Conservation (phyloP, 495 filamentous ascomycete genomes). For the Penicillium odoratum region DNA sequence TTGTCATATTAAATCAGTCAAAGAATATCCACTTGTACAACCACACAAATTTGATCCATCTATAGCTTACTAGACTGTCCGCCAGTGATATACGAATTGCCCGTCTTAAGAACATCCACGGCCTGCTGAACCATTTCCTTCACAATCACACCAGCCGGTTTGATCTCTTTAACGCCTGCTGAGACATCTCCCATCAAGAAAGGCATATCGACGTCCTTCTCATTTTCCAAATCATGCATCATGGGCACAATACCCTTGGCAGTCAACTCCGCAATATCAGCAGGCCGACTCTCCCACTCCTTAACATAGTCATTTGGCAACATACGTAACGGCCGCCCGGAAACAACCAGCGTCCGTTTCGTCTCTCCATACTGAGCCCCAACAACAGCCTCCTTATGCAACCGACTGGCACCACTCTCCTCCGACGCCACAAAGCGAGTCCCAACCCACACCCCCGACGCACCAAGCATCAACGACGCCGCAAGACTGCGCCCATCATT, state of each 20-base stretch:
- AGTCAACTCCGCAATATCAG: slow-evolving; percentile 70
- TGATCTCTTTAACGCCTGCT: slow-evolving; percentile 67
- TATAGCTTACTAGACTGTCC: slow-evolving; percentile 38
- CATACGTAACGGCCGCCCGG: slow-evolving; percentile 76
- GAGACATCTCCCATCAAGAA: slow-evolving; percentile 95
- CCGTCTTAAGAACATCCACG: slow-evolving; percentile 60
- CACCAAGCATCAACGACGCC: slow-evolving; percentile 70
- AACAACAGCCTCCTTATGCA: slow-evolving; percentile 83
- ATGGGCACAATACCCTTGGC: slow-evolving; percentile 74
- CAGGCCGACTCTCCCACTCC: slow-evolving; percentile 72
- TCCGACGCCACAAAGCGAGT: slow-evolving; percentile 78
- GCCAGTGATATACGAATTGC: slow-evolving; percentile 35
- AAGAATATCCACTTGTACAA: slow-evolving; percentile 10
- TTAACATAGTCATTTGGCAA: slow-evolving; percentile 78
- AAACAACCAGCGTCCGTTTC: slow-evolving; percentile 72
- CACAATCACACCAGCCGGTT: slow-evolving; percentile 80
- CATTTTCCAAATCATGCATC: slow-evolving; percentile 74
- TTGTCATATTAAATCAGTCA: slow-evolving; percentile 12
- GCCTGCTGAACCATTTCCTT: slow-evolving; percentile 84
- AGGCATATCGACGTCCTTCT: slow-evolving; percentile 75
- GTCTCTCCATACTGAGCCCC: slow-evolving; percentile 72
- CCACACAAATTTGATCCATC: slow-evolving; percentile 2
- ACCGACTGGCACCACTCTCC: slow-evolving; percentile 73
- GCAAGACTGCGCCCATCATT: slow-evolving; percentile 71
- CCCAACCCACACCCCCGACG: slow-evolving; percentile 77